phyloP scores from a whole-genome alignment of 805 yeast genomes.

The Spathaspora girioi region DNA sequence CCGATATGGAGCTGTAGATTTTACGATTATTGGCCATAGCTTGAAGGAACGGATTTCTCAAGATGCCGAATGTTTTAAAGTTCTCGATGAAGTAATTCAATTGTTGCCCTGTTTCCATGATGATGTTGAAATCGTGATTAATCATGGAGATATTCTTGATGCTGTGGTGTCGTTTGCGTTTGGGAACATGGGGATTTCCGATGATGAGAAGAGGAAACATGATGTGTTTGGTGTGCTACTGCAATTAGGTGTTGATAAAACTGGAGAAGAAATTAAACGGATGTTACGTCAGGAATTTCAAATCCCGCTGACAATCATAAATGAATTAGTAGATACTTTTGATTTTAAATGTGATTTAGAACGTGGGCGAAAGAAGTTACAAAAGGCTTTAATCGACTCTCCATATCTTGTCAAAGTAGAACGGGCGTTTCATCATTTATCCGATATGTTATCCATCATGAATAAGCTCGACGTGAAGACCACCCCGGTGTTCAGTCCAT shows the following conservation, averaged over 20 bases:
- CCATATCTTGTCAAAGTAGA: slow-evolving; percentile 61
- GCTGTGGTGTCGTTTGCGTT: slow-evolving; percentile 63
- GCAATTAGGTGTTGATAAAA: slow-evolving; percentile 67
- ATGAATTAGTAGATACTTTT: slow-evolving; percentile 71
- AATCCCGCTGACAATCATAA: slow-evolving; percentile 75
- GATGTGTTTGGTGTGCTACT: slow-evolving; percentile 72
- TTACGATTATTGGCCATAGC: slow-evolving; percentile 69
- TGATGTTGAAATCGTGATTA: slow-evolving; percentile 49
- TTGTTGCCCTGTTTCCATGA: slow-evolving; percentile 60
- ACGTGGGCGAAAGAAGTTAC: slow-evolving; percentile 57
- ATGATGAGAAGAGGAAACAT: slow-evolving; percentile 41
- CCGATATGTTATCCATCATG: slow-evolving; percentile 51
- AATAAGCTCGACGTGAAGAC: slow-evolving; percentile 57
- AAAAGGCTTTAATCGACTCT: slow-evolving; percentile 70
- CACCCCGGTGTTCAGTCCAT: slow-evolving; percentile 66
- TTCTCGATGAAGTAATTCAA: slow-evolving; percentile 68
- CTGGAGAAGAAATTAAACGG: slow-evolving; percentile 53
- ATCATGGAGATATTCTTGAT: slow-evolving; percentile 78
- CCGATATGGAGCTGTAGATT: slow-evolving; percentile 77
- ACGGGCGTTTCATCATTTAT: slow-evolving; percentile 57
- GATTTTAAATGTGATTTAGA: slow-evolving; percentile 73
- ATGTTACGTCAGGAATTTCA: slow-evolving; percentile 52
- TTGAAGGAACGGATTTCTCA: slow-evolving; percentile 44
- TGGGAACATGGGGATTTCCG: slow-evolving; percentile 71
- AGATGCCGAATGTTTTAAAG: slow-evolving; percentile 88